Conservation (phyloP, 176 grass and related monocot genomes). For the Coix lacrymajobi region DNA sequence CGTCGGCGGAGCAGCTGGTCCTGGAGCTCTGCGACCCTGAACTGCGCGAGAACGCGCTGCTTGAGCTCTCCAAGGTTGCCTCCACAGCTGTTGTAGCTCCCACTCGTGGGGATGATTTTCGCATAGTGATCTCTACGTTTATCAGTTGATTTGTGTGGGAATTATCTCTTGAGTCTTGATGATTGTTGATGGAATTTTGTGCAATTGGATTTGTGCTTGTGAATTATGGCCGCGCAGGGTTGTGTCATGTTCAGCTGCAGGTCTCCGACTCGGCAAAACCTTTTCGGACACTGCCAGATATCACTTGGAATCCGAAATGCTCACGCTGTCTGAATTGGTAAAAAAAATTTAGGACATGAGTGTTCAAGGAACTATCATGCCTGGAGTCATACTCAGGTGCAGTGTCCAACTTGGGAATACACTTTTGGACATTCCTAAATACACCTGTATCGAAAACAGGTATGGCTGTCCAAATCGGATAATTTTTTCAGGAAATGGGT, state of each 20-base stretch:
- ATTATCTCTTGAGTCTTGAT: neutral
- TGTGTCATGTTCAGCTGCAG: neutral
- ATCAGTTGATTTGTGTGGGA: neutral
- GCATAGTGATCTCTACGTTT: neutral
- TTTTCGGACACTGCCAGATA: neutral
- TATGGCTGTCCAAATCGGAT: neutral
- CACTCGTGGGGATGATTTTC: neutral
- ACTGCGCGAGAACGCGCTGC: constrained; percentile 88
- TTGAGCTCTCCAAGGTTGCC: constrained; percentile 90
- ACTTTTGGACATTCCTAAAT: neutral
- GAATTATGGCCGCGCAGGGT: neutral
- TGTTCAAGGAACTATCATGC: neutral
- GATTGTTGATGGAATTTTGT: neutral
- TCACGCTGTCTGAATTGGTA: neutral
- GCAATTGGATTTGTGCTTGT: neutral
- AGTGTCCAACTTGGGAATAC: neutral
- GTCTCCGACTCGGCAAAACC: neutral
- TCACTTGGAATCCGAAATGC: neutral
- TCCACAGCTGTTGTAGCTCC: neutral
- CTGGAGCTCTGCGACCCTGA: constrained; percentile 91
- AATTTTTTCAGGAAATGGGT: neutral
- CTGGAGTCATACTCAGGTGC: neutral
- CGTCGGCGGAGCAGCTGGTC: constrained; percentile 87
- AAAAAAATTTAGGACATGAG: neutral
- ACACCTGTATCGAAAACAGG: neutral